Evolutionary conservation across 495 filamentous ascomycete species (phyloP).

Genomic region (Talaromyces wortmannii): DNA sequence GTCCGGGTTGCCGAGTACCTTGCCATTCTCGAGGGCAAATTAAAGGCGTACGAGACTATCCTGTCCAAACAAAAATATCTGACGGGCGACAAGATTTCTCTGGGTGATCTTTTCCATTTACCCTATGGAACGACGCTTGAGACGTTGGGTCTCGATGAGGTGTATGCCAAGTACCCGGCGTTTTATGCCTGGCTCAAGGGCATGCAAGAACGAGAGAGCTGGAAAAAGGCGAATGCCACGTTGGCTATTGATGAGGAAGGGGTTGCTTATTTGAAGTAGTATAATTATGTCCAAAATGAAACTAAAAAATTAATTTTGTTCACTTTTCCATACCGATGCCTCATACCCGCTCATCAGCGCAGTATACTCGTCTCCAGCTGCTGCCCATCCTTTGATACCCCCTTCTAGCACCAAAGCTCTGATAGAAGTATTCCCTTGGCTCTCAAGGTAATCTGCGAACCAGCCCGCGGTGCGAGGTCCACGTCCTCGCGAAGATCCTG

Average conservation of each 20-base stretch:
- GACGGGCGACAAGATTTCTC: conserved; percentile 17
- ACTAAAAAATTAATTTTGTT: neutral
- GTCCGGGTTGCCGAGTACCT: conserved; percentile 3
- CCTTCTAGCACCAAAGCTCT: conserved; percentile 50
- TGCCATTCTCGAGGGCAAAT: no score
- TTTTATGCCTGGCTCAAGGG: conserved; percentile 6
- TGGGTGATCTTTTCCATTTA: conserved; percentile 19
- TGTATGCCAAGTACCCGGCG: conserved; percentile 8
- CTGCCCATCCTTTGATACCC: conserved; percentile 62
- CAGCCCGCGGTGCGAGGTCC: conserved; percentile 56
- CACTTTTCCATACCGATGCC: conserved; percentile 35
- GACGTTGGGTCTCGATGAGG: conserved; percentile 7
- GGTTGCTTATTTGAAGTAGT: no score
- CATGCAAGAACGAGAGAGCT: conserved; percentile 7
- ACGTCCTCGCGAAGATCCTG: conserved; percentile 58
- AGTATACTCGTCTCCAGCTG: conserved; percentile 46
- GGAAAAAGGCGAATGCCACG: conserved; percentile 2
- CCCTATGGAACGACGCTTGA: conserved; percentile 9
- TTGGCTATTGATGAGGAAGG: neutral
- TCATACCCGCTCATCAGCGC: conserved; percentile 55
- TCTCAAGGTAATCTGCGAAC: conserved; percentile 56
- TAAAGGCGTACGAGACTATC: conserved; percentile 10
- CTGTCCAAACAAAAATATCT: conserved; percentile 21
- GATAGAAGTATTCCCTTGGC: conserved; percentile 34
- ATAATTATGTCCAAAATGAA: no score